Base-by-base conservation (phyloP, 139 green algal genomes). In the Coccomyxa sp. region DNA sequence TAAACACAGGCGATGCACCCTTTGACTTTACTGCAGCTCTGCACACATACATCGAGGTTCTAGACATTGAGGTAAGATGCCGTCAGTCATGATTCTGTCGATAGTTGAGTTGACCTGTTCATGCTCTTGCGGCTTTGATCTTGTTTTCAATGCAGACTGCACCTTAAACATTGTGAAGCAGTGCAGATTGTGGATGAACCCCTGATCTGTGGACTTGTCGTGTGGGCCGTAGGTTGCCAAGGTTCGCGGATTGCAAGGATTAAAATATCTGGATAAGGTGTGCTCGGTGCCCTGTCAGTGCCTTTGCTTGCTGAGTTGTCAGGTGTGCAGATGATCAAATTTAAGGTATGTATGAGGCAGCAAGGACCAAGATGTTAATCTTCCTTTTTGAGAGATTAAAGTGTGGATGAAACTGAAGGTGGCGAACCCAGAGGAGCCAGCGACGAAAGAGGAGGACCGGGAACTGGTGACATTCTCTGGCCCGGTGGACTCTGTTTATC, bases 21-120 rank as follows among this genome's bases (percentile, higher is more conserved):
- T 98, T 98, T 83, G 84, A 93, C 18, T 99, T 99, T 92, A 98
- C 95, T 21, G 93, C 94, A 21, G 96, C 96, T 4, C 90, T 99
- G 82, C 97, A 99, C 94, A 93, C 91, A 32, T 99, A 99, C 93
- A 94, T 98, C 81, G 93, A 97, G 87, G 96, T 98, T 23, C 86
- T 92, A 58, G 89, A 91, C 80, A 89, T 97, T 25, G 84, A 87
- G 28, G 92, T 92, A 83, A 82, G 87, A 57, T 81, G 45, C 38
- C 13, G 81, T 88, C 25, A 67, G 81, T 90, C 38, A 51, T 51
- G 38, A 51, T 7, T 51, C 38, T 51, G 38, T 51, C 38, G 7
- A 7, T 51, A 51, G 3, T 51, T 51, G 38, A 51, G 38, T 51
- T 51, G 38, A 51, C 38, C 7, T 51, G 7, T 51, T 51, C 38